Evolutionary conservation across 192 early-diverging fungal species (phyloP).

Genomic region (Backusella circina): DNA sequence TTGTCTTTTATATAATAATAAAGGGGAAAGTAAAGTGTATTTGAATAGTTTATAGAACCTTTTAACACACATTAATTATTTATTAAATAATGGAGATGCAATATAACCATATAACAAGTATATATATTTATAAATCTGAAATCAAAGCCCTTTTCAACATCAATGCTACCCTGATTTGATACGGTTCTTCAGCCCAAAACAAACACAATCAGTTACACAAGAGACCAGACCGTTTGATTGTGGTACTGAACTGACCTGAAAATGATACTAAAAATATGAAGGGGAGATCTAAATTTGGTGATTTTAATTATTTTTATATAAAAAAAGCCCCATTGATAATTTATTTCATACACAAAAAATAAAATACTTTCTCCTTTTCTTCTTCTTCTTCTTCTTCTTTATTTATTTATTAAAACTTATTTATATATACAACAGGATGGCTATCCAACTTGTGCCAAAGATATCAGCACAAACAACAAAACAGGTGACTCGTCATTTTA

Average conservation of each 20-base stretch:
- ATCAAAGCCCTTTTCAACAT: not conserved
- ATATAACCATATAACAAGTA: not conserved
- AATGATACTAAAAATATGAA: not conserved
- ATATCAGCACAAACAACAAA: not conserved
- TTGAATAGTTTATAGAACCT: not conserved
- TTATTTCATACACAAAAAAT: no score
- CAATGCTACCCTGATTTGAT: not conserved
- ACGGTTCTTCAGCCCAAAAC: not conserved
- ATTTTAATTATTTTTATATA: not conserved
- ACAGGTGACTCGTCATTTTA: not conserved
- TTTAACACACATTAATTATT: not conserved
- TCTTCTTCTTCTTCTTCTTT: not conserved
- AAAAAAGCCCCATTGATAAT: not conserved
- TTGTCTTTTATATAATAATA: not conserved
- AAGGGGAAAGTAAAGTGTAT: not conserved
- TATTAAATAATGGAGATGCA: not conserved
- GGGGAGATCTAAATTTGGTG: constrained; percentile 4
- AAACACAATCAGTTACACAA: not conserved
- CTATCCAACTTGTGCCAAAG: not conserved
- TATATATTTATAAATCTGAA: no score
- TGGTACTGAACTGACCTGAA: not conserved
- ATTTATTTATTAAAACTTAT: not conserved
- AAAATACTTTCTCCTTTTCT: not conserved
- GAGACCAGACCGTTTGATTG: not conserved
- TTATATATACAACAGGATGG: not conserved